Percentiles rank a stretch among this genome's conserved stretches.
Evolutionary conservation across 768 basidiomycete species (phyloP).

Genomic region (Naganishia antarctica): DNA sequence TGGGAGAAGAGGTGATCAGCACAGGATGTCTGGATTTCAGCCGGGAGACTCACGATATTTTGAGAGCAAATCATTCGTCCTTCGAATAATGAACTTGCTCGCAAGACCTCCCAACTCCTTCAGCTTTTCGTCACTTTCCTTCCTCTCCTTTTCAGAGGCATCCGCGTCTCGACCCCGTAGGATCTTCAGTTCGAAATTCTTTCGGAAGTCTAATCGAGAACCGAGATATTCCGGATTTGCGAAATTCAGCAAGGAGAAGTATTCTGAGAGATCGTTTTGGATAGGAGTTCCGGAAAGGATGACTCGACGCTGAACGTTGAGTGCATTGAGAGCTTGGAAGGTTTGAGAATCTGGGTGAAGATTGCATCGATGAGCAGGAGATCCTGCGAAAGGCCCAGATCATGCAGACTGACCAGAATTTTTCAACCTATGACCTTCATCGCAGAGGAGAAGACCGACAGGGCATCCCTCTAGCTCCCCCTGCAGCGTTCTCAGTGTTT

Average conservation of each 20-base stretch:
- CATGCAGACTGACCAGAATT: slow-evolving; percentile 53
- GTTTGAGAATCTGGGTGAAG: slow-evolving; percentile 67
- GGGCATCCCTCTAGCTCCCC: slow-evolving; percentile 69
- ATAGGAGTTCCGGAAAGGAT: slow-evolving; percentile 93
- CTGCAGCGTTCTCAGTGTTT: slow-evolving; percentile 78
- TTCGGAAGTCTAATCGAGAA: slow-evolving; percentile 81
- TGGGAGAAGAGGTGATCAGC: slow-evolving; percentile 46
- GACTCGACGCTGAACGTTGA: slow-evolving; percentile 83
- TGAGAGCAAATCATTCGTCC: slow-evolving; percentile 88
- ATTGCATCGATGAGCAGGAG: not conserved
- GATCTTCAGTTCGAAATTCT: slow-evolving; percentile 89
- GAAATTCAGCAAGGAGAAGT: slow-evolving; percentile 87
- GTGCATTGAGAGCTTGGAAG: slow-evolving; percentile 71
- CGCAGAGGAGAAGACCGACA: slow-evolving; percentile 88
- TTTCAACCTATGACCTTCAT: slow-evolving; percentile 95
- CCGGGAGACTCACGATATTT: slow-evolving; percentile 72
- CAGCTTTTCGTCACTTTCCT: slow-evolving; percentile 78
- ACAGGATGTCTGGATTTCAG: not conserved
- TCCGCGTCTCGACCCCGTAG: slow-evolving; percentile 84
- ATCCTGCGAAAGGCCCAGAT: slow-evolving; percentile 58
- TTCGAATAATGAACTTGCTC: slow-evolving; percentile 87
- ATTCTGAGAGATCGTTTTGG: slow-evolving; percentile 88
- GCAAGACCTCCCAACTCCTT: slow-evolving; percentile 83
- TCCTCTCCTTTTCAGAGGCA: slow-evolving; percentile 71
- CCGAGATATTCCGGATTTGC: slow-evolving; percentile 88